Base-by-base conservation (phyloP, 305 asterid genomes). In the Nicotiana rustica region DNA sequence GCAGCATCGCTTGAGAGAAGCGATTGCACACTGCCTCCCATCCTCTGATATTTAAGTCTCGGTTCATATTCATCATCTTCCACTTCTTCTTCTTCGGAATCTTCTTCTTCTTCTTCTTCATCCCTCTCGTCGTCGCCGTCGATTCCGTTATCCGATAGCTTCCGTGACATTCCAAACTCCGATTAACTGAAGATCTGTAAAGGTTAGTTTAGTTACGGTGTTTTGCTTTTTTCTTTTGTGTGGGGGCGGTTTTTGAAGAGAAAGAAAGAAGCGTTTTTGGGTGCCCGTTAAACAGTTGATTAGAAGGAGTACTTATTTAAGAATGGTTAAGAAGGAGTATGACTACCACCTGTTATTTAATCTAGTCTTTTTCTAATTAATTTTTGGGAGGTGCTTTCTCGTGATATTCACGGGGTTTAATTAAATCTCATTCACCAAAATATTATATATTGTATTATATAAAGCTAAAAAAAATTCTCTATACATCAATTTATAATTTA, bases 21-120 rank as follows among this genome's bases (percentile, higher is more conserved):
- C 76, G 94, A 38, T 12, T 97, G 98, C 77, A 94, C 93, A 86
- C 97, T 94, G 82, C 98, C 98, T 55, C 98, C 98, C 98, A 96
- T 96, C 38, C 99, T 87, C 90, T 96, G 99, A 89, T 96, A 96
- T 93, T 96, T 96, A 29, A 96, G 92, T 65, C 98, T 85, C 33
- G 98, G 99, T 87, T 96, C 99, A 49, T 96, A 97, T 73, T 92
- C 98, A 21, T 87, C 93, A 61, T 88, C 94, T 2, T 82, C 91
- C 47, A 91, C 97, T 7, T 86, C 91, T 21, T 95, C 98, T 9
- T 92, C 97, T 17, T 89, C 95, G 15, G 92, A 86, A 67, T 91
- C 93, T 69, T 89, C 96, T 65, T 92, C 97, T 57, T 82, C 83
- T 18, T 84, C 88, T 57, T 83, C 86, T 52, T 85, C 89, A 25